These are phyloP conservation scores for Taiozyma sp. DNA, from an alignment of 1,139 yeast species.

Conservation along the genomic window DNA sequence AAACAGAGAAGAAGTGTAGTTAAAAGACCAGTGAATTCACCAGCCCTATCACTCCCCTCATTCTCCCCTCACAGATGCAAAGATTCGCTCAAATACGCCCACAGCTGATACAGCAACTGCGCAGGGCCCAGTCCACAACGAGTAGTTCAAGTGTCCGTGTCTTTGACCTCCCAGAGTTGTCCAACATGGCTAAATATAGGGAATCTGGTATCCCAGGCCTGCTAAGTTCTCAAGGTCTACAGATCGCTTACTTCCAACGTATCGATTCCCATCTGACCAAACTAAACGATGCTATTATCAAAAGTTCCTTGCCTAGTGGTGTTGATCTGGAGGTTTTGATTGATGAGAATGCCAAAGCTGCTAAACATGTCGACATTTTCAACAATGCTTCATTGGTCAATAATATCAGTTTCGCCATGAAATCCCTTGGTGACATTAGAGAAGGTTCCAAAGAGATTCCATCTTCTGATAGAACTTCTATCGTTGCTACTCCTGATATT, in stretches of 20 bases:
- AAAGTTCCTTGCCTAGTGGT: conserved; percentile 17
- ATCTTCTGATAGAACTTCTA: conserved; percentile 25
- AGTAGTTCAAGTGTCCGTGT: not conserved
- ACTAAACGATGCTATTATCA: conserved; percentile 32
- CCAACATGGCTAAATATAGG: conserved; percentile 10
- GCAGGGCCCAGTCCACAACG: not conserved
- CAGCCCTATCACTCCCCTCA: no score
- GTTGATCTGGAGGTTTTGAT: conserved; percentile 23
- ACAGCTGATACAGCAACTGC: not conserved
- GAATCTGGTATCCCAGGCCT: conserved; percentile 49
- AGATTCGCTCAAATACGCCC: not conserved
- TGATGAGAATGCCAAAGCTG: conserved; percentile 25
- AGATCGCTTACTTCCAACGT: conserved; percentile 58
- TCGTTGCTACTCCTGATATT: conserved; percentile 41
- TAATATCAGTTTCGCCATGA: conserved; percentile 57
- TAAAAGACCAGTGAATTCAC: no score
- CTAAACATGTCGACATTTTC: conserved; percentile 35
- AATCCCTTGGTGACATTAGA: conserved; percentile 38
- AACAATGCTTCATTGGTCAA: conserved; percentile 56
- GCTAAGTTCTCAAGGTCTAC: conserved; percentile 45
- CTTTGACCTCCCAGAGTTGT: not conserved
- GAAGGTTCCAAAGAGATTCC: conserved; percentile 14
- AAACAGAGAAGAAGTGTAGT: no score
- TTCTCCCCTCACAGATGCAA: not conserved
- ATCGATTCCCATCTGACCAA: conserved; percentile 43